Evolutionary conservation across 2,329 filamentous ascomycete species (phyloP).

Genomic region (Aspergillus ochraceoroseus): DNA sequence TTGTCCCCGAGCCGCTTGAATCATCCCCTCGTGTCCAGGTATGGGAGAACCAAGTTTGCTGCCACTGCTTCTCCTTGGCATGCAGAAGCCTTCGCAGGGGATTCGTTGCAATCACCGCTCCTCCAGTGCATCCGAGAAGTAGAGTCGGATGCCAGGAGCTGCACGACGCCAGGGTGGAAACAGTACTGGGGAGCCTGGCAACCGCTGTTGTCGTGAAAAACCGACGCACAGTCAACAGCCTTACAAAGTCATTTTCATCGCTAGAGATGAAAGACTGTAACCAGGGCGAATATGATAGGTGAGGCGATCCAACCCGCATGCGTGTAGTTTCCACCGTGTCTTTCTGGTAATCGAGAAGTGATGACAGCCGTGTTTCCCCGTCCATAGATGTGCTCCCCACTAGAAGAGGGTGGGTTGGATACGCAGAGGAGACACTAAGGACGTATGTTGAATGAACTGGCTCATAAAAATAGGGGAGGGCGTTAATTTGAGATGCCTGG

Average conservation of each 20-base stretch:
- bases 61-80: conserved; percentile 48
- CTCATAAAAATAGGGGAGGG: conserved; percentile 36
- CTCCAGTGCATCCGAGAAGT: conserved; percentile 50
- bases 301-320: conserved; percentile 46
- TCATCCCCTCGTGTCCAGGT: conserved; percentile 47
- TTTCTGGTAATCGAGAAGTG: conserved; percentile 46
- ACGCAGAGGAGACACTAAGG: conserved; percentile 45
- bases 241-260: conserved; percentile 52
- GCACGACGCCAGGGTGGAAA: conserved; percentile 34
- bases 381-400: conserved; percentile 52
- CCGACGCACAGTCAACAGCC: conserved; percentile 48
- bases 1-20: conserved; percentile 31
- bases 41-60: conserved; percentile 55
- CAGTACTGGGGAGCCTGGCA: conserved; percentile 43
- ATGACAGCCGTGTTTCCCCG: conserved; percentile 53
- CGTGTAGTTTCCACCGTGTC: conserved; percentile 47
- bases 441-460: conserved; percentile 38
- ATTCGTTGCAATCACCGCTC: conserved; percentile 50
- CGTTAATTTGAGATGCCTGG: conserved; percentile 13
- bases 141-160: conserved; percentile 50
- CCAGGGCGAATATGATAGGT: conserved; percentile 53
- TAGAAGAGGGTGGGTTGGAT: conserved; percentile 51
- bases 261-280: conserved; percentile 51
- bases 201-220: conserved; percentile 50
- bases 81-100: conserved; percentile 50